Percentiles rank a stretch among this genome's conserved stretches.
phyloP scores from a whole-genome alignment of 139 green algal genomes.

The Pseudopediastrum boryanum region DNA sequence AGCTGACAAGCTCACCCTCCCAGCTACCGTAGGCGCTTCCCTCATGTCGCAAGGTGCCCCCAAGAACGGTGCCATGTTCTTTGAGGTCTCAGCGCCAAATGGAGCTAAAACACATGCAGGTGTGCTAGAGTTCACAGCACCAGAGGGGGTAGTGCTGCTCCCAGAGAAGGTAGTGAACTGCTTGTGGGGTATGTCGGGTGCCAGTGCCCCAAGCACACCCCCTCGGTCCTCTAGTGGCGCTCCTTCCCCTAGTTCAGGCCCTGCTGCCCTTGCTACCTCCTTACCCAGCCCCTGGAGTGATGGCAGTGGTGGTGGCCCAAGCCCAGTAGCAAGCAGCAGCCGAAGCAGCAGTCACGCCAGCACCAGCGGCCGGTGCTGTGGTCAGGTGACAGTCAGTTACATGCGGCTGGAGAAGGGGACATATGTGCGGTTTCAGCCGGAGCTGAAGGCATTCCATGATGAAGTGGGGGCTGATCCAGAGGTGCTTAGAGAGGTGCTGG shows the following conservation, averaged over 20 bases:
- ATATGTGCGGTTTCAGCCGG: conserved; percentile 75
- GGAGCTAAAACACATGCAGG: conserved; percentile 59
- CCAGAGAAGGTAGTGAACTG: conserved; percentile 66
- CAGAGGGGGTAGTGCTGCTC: conserved; percentile 72
- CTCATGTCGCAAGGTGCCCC: conserved; percentile 77
- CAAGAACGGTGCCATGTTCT: conserved; percentile 81
- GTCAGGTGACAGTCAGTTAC: conserved; percentile 52
- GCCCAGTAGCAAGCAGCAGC: conserved; percentile 1
- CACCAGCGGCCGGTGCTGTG: conserved; percentile 31
- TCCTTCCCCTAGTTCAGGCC: not conserved
- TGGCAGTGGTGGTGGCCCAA: not conserved
- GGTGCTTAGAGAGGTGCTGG: conserved; percentile 63
- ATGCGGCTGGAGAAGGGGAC: conserved; percentile 55
- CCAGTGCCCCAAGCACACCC: not conserved
- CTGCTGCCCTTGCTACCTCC: not conserved
- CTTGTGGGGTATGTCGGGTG: conserved; percentile 56
- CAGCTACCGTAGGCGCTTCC: conserved; percentile 53
- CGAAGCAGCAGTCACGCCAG: not conserved
- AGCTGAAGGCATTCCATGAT: conserved; percentile 71
- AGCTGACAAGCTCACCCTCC: conserved; percentile 80
- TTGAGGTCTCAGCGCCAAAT: conserved; percentile 56
- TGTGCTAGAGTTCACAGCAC: conserved; percentile 81
- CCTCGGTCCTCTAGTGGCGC: not conserved
- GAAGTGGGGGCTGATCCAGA: conserved; percentile 40
- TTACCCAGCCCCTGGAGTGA: too few relatives aligned